These are phyloP conservation scores for Ogataea philodendri DNA, from an alignment of 805 yeast species.

Conservation along the genomic window DNA sequence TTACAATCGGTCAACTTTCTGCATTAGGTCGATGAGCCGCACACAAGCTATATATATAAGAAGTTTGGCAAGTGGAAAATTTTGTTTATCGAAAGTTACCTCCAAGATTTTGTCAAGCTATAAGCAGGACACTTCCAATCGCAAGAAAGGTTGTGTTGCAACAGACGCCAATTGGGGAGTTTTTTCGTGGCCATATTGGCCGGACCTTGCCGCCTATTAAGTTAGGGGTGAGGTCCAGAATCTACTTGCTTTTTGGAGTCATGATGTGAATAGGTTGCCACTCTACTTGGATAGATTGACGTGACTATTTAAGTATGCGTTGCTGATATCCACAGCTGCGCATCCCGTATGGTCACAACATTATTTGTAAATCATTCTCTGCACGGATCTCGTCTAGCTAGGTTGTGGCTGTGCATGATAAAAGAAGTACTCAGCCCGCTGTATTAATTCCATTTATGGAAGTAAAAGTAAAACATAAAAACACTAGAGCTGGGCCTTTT, in stretches of 20 bases:
- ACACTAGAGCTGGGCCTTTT: constrained; percentile 3
- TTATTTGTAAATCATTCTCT: too few relatives aligned
- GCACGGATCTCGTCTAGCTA: too few relatives aligned
- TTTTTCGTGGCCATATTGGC: neutral
- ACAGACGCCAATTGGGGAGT: neutral
- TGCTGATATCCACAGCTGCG: constrained; percentile 22
- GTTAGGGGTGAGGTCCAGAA: constrained; percentile 30
- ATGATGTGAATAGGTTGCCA: constrained; percentile 29
- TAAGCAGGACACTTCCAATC: too few relatives aligned
- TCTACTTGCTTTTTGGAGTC: constrained; percentile 6
- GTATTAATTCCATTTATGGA: constrained; percentile 5
- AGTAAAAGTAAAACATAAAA: constrained; percentile 11
- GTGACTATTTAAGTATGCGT: constrained; percentile 33
- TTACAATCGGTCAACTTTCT: constrained; percentile 34
- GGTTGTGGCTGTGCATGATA: constrained; percentile 3
- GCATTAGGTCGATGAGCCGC: constrained; percentile 10
- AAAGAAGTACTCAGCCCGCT: constrained; percentile 1
- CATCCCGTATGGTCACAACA: constrained; percentile 39
- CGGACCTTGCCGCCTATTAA: constrained; percentile 33
- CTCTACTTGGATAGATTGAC: constrained; percentile 29
- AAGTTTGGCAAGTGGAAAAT: constrained; percentile 6
- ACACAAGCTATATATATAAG: constrained; percentile 2
- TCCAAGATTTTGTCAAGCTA: constrained; percentile 31
- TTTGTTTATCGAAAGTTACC: constrained; percentile 32
- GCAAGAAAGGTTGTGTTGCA: too few relatives aligned